Evolutionary conservation across 1,284 basidiomycete genomes (phyloP), one percentile per base, ranked within the genome.

Genomic region (Sutorius eximius): DNA sequence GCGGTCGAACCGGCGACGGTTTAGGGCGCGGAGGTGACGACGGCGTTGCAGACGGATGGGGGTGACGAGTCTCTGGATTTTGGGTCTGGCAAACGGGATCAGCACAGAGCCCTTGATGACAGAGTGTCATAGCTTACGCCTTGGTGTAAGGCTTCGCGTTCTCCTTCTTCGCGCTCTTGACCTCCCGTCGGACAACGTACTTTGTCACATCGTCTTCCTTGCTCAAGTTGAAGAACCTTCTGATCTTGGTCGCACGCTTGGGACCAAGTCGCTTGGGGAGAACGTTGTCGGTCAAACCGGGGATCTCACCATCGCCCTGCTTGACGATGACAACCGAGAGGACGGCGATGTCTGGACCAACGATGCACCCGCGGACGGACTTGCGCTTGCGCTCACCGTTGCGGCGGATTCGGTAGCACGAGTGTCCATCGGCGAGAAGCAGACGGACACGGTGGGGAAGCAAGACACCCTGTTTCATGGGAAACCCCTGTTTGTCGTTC

Each of bases 381-480:
- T 98, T 98, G 83, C 96, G 91, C 82, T 92, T 95, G 79, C 96
- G 93, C 82, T 99, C 95, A 73, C 96, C 96, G 54, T 82, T 79
- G 73, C 95, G 92, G 73, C 95, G 93, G 65, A 82, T 76, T 69
- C 96, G 93, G 86, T 94, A 98, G 86, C 96, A 98, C 37, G 95
- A 97, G 86, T 98, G 94, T 60, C 95, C 95, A 74, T 95, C 92
- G 64, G 91, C 74, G 72, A 99, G 92, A 69, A 98, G 91, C 62
- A 99, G 91, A 60, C 87, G 84, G 68, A 96, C 93, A 85, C 96
- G 95, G 81, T 94, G 76, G 63, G 93, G 93, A 68, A 95, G 83
- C 63, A 99, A 89, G 69, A 98, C 92, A 83, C 95, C 96, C 81
- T 98, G 96, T 82, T 98, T 98, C 95, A 98, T 98, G 52, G 95